Evolutionary conservation across 148 eudicot species (phyloP).

Genomic region (Rhododendron ovatum): DNA sequence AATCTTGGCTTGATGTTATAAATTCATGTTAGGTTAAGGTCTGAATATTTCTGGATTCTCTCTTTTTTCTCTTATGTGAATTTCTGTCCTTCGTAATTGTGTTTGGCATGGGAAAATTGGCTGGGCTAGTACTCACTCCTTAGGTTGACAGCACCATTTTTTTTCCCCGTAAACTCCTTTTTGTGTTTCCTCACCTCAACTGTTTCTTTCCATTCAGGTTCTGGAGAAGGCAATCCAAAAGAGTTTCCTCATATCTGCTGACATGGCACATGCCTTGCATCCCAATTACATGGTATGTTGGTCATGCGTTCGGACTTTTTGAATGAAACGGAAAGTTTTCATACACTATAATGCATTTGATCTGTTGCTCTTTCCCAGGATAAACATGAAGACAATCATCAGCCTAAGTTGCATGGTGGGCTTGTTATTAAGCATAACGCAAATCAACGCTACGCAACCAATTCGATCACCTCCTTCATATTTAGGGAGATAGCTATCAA

Average conservation of each 20-base stretch:
- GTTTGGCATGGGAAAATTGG: neutral
- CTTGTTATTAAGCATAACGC: constrained; percentile 95
- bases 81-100: neutral
- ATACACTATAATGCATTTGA: neutral
- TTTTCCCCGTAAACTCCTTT: neutral
- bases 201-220: constrained; percentile 36
- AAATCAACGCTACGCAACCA: constrained; percentile 97
- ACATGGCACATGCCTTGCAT: constrained; percentile 99
- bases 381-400: constrained; percentile 97
- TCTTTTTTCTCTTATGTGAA: neutral
- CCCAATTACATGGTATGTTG: constrained; percentile 83
- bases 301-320: neutral
- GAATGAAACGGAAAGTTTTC: neutral
- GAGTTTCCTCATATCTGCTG: constrained; percentile 94
- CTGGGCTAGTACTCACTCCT: neutral
- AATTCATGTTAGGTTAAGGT: neutral
- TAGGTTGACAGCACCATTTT: neutral
- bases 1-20: neutral
- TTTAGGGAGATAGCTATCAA: constrained; percentile 81
- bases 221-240: constrained; percentile 76
- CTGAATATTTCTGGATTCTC: neutral
- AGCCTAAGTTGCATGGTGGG: constrained; percentile 93
- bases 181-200: neutral
- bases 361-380: constrained; percentile 45
- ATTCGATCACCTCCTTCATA: constrained; percentile 87